Percentiles rank a stretch among this genome's conserved stretches.
phyloP scores from a whole-genome alignment of 768 basidiomycete genomes.

The Podaxis pistillaris region DNA sequence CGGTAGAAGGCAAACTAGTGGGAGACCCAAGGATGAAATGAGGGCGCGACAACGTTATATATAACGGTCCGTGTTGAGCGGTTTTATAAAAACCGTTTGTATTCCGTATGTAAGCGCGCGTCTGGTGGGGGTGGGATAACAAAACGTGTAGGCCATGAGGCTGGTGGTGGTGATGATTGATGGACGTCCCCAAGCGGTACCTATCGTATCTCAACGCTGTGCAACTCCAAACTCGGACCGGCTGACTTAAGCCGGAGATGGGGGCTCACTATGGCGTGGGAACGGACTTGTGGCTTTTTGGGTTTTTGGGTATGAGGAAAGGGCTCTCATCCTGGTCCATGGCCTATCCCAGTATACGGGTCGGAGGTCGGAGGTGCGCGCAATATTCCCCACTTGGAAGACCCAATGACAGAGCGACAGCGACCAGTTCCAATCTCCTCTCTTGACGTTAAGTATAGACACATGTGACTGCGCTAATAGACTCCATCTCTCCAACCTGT shows the following conservation, averaged over 20 bases:
- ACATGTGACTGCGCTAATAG: no score
- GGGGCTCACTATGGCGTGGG: background rate
- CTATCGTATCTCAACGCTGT: background rate
- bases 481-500: no score
- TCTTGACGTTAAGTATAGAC: no score
- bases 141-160: constrained; percentile 14
- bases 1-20: background rate
- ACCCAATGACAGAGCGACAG: background rate
- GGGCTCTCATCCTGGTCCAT: background rate
- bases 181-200: background rate
- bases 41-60: background rate
- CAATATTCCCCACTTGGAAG: background rate
- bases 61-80: background rate
- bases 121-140: background rate
- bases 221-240: background rate
- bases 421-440: background rate
- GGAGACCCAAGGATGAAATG: background rate
- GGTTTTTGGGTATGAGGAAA: background rate
- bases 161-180: background rate
- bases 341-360: background rate
- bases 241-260: background rate
- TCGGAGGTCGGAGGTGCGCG: background rate
- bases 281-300: background rate
- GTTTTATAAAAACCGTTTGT: background rate
- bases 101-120: constrained; percentile 11